Evolutionary conservation across 768 basidiomycete genomes (phyloP).

Genomic region (Rhizopogon salebrosus): DNA sequence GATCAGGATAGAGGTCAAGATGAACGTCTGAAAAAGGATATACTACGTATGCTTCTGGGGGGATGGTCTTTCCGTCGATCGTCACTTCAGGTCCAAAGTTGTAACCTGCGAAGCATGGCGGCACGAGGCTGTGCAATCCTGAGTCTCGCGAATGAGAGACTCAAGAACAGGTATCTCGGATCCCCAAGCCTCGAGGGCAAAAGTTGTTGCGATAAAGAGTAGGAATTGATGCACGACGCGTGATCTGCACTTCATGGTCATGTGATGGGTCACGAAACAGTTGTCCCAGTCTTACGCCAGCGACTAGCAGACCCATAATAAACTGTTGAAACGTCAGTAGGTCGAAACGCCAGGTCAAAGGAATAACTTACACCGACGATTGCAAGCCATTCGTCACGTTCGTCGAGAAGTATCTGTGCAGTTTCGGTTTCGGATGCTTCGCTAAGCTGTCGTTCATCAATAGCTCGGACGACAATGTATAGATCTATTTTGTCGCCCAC

Average conservation of each 20-base stretch:
- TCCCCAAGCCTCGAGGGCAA: conserved; percentile 71
- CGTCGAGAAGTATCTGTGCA: conserved; percentile 70
- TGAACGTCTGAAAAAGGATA: conserved; percentile 82
- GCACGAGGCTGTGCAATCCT: conserved; percentile 76
- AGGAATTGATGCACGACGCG: conserved; percentile 20
- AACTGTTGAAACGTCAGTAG: conserved; percentile 43
- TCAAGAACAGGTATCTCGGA: conserved; percentile 64
- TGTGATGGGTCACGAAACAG: conserved; percentile 77
- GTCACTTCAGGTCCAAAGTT: conserved; percentile 69
- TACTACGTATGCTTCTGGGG: conserved; percentile 69
- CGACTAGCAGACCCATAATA: conserved; percentile 76
- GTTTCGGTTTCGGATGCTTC: conserved; percentile 59
- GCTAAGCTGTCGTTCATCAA: conserved; percentile 52
- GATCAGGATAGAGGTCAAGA: conserved; percentile 68
- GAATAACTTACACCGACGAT: conserved; percentile 64
- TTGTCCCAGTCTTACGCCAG: conserved; percentile 79
- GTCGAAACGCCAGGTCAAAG: conserved; percentile 2
- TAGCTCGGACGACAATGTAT: conserved; percentile 57
- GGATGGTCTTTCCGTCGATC: conserved; percentile 65
- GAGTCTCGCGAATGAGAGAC: conserved; percentile 66
- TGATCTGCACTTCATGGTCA: conserved; percentile 64
- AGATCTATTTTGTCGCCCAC: conserved; percentile 70
- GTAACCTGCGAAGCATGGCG: conserved; percentile 76
- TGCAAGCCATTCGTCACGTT: conserved; percentile 59
- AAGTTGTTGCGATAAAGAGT: conserved; percentile 40